A percentile compares a stretch with the other conserved stretches of the same genome.
Evolutionary conservation across 1,139 yeast species (phyloP).

Genomic region (Ashbya aceris): DNA sequence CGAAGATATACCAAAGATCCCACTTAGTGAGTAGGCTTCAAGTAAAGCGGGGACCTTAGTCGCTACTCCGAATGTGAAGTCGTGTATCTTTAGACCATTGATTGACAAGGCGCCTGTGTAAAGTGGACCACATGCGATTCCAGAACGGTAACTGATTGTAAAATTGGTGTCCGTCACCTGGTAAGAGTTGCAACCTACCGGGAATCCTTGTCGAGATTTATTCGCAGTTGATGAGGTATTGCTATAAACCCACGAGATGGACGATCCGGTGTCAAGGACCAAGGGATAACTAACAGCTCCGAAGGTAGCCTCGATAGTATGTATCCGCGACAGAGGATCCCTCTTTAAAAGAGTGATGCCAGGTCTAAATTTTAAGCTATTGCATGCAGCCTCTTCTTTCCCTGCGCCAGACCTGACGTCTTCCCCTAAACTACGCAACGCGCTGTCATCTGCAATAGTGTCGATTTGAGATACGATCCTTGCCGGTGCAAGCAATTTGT

Average conservation of each 20-base stretch:
- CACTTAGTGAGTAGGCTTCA: slow-evolving; percentile 45
- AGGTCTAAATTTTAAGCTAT: slow-evolving; percentile 11
- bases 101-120: slow-evolving; percentile 35
- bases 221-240: slow-evolving; percentile 26
- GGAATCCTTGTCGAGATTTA: too few species aligned
- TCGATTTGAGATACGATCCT: too few species aligned
- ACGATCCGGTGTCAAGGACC: slow-evolving; percentile 58
- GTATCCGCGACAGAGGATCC: slow-evolving; percentile 29
- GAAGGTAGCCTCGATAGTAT: slow-evolving; percentile 31
- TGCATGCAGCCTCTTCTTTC: too few species aligned
- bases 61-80: slow-evolving; percentile 48
- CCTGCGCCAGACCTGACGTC: too few species aligned
- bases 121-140: slow-evolving; percentile 44
- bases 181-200: too few species aligned
- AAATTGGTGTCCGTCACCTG: slow-evolving; percentile 26
- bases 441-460: too few species aligned
- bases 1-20: slow-evolving; percentile 52
- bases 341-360: slow-evolving; percentile 23
- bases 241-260: slow-evolving; percentile 56
- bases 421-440: too few species aligned
- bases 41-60: slow-evolving; percentile 45
- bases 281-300: slow-evolving; percentile 39
- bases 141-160: slow-evolving; percentile 44
- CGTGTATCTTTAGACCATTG: slow-evolving; percentile 35
- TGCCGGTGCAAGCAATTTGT: too few species aligned